A percentile compares a stretch with the other conserved stretches of the same genome.
Conservation (phyloP, 2,329 filamentous ascomycete species). For the Triangularia verruculosa region DNA sequence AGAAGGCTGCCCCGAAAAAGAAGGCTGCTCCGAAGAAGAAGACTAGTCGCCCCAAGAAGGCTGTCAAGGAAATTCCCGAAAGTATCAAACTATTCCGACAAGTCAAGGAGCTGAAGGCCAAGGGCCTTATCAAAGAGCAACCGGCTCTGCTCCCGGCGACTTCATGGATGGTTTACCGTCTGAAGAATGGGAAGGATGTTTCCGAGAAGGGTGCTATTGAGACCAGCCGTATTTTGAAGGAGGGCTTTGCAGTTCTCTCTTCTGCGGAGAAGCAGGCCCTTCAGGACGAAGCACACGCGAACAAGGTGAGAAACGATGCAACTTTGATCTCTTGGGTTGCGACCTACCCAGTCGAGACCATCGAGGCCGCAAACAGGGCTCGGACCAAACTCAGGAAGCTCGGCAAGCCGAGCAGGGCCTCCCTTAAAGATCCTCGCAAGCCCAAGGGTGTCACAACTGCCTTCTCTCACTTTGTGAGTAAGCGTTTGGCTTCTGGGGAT, state of each 20-base stretch:
- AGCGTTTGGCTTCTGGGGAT: constrained; percentile 35
- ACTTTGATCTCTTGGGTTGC: constrained; percentile 49
- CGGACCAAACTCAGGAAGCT: constrained; percentile 40
- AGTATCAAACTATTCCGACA: constrained; percentile 34
- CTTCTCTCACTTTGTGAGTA: constrained; percentile 40
- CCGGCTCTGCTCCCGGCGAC: constrained; percentile 32
- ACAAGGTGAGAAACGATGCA: constrained; percentile 41
- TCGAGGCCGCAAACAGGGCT: constrained; percentile 47
- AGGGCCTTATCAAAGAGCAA: constrained; percentile 41
- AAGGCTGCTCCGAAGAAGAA: constrained; percentile 15
- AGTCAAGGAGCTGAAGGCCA: constrained; percentile 38
- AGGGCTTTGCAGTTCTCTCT: constrained; percentile 1
- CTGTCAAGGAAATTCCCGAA: constrained; percentile 35
- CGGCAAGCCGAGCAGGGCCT: constrained; percentile 12
- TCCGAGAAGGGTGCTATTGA: not conserved
- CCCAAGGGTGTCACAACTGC: constrained; percentile 39
- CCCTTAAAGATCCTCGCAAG: constrained; percentile 46
- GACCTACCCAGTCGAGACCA: constrained; percentile 38
- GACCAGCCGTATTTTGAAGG: not conserved
- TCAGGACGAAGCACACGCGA: constrained; percentile 35
- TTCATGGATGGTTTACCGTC: constrained; percentile 40
- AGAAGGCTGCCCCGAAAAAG: constrained; percentile 23
- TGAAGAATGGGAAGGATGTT: constrained; percentile 20
- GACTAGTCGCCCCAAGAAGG: constrained; percentile 13
- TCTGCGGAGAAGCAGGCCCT: constrained; percentile 39